These are phyloP conservation scores for Entonaema liquescens DNA, from an alignment of 495 filamentous ascomycete species.

Conservation along the genomic window DNA sequence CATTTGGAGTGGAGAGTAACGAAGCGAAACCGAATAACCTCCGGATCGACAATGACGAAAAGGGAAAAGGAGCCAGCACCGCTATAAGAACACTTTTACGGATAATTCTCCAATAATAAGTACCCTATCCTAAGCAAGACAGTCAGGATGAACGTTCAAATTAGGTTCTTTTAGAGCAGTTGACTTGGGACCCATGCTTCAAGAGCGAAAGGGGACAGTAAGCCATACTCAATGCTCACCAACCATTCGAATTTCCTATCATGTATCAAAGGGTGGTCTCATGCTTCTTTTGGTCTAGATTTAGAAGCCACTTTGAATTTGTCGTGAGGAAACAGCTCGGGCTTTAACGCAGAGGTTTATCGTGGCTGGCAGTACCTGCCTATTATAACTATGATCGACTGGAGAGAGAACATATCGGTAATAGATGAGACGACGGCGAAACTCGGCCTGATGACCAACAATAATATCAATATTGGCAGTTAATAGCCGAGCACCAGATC, in stretches of 20 bases:
- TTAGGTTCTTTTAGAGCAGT: not conserved
- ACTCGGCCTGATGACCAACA: not conserved
- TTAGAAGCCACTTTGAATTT: too few species aligned
- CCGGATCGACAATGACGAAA: not conserved
- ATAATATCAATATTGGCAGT: not conserved
- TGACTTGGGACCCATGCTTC: not conserved
- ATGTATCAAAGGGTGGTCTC: not conserved
- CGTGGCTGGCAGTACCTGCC: not conserved
- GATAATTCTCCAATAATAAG: not conserved
- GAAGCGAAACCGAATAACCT: not conserved
- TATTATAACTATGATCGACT: constrained; percentile 5
- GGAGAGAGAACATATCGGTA: not conserved
- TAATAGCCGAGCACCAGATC: not conserved
- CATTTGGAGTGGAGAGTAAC: not conserved
- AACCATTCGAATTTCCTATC: not conserved
- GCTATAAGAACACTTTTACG: not conserved
- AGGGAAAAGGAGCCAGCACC: not conserved
- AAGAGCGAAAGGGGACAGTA: not conserved
- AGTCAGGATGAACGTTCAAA: not conserved
- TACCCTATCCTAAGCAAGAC: not conserved
- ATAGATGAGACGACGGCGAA: not conserved
- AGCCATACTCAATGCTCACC: not conserved
- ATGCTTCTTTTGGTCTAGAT: not conserved
- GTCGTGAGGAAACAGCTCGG: too few species aligned
- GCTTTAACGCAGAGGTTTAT: not conserved